A percentile compares a stretch with the other conserved stretches of the same genome.
Evolutionary conservation across 177 flowering plant genomes (phyloP).

Genomic region (Vitis hybrid): DNA sequence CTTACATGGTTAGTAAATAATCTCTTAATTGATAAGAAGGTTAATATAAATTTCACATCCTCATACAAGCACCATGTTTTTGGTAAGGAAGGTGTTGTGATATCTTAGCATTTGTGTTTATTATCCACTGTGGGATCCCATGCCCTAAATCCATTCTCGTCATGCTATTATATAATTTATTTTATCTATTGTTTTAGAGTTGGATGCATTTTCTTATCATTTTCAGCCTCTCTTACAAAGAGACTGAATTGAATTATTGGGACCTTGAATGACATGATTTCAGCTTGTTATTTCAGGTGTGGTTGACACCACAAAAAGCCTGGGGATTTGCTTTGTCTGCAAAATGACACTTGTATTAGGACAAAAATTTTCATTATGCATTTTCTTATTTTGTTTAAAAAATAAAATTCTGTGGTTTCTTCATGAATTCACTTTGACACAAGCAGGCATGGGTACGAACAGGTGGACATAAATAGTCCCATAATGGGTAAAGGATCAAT

Average conservation of each 20-base stretch:
- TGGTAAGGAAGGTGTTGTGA: neutral
- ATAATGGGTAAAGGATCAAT: no score
- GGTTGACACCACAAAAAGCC: neutral
- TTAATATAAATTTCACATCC: neutral
- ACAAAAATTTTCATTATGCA: neutral
- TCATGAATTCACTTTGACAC: no score
- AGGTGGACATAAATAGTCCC: no score
- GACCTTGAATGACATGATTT: neutral
- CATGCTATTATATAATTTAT: neutral
- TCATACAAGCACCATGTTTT: neutral
- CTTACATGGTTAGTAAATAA: constrained; percentile 54
- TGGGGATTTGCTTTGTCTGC: neutral
- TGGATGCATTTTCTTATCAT: neutral
- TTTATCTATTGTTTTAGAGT: neutral
- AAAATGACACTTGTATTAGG: neutral
- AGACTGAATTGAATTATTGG: neutral
- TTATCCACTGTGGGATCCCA: neutral
- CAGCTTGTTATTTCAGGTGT: neutral
- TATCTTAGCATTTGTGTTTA: neutral
- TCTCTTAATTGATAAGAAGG: neutral
- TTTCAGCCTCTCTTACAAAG: neutral
- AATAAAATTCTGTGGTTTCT: no score
- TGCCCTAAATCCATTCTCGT: neutral
- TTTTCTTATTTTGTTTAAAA: no score
- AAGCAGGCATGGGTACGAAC: no score